Evolutionary conservation across 495 filamentous ascomycete species (phyloP).

Genomic region (Podospora appendiculata): DNA sequence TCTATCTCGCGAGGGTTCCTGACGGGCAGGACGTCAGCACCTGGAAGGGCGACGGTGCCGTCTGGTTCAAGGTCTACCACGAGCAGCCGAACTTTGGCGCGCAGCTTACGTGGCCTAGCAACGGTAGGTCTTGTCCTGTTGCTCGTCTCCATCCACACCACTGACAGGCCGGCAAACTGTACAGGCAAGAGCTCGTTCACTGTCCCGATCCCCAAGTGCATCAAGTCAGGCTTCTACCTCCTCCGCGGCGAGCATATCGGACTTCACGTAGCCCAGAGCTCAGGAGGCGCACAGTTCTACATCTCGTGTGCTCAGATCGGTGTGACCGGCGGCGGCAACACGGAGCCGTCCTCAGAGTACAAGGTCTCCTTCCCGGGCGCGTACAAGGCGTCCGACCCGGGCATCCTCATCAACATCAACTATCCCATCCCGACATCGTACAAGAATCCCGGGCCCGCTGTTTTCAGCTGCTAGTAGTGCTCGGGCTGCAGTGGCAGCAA

Average conservation of each 20-base stretch:
- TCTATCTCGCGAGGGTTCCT: constrained; percentile 43
- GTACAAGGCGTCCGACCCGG: constrained; percentile 32
- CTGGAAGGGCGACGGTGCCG: constrained; percentile 39
- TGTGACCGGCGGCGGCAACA: constrained; percentile 33
- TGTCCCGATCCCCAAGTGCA: constrained; percentile 37
- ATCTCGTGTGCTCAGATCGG: constrained; percentile 34
- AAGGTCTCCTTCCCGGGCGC: constrained; percentile 34
- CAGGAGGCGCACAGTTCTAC: constrained; percentile 46
- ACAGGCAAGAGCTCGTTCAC: constrained; percentile 26
- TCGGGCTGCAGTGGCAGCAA: no score
- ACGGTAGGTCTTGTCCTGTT: constrained; percentile 14
- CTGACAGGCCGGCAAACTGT: background rate
- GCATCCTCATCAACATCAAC: constrained; percentile 39
- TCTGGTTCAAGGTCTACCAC: constrained; percentile 50
- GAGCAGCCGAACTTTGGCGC: constrained; percentile 31
- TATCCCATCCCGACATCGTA: constrained; percentile 33
- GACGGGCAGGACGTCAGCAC: constrained; percentile 28
- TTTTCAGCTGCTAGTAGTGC: constrained; percentile 22
- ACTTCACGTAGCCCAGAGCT: constrained; percentile 35
- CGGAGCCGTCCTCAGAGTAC: constrained; percentile 16
- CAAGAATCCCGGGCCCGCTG: constrained; percentile 35
- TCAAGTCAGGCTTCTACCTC: constrained; percentile 48
- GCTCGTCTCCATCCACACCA: no score
- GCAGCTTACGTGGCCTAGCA: constrained; percentile 34
- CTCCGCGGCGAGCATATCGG: constrained; percentile 53